phyloP scores from a whole-genome alignment of 2,329 filamentous ascomycete species.

The Colletotrichum somersetense region DNA sequence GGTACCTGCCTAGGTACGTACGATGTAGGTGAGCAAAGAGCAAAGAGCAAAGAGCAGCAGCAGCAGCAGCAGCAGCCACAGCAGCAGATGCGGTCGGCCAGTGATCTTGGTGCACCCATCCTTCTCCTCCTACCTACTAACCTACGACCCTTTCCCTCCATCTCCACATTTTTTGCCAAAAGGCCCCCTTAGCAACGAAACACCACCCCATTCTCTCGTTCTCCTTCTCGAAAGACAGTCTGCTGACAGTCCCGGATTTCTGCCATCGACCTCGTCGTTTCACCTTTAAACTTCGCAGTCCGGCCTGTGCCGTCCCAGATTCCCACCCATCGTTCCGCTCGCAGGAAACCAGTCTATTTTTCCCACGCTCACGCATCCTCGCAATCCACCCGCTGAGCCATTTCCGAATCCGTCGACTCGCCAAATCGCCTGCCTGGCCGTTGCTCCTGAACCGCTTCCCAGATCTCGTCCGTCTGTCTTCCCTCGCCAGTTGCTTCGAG shows the following conservation, averaged over 20 bases:
- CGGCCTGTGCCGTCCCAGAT: slow-evolving; percentile 41
- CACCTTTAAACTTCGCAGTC: slow-evolving; percentile 42
- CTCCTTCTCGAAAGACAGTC: slow-evolving; percentile 42
- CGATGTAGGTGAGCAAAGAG: not conserved
- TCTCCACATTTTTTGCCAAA: slow-evolving; percentile 43
- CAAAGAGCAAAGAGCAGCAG: not conserved
- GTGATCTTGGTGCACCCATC: slow-evolving; percentile 2
- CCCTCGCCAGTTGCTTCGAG: slow-evolving; percentile 18
- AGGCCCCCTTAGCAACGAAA: slow-evolving; percentile 42
- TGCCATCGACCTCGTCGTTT: slow-evolving; percentile 42
- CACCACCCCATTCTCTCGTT: slow-evolving; percentile 42
- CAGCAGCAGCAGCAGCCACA: not conserved
- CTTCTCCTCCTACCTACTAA: slow-evolving; percentile 1
- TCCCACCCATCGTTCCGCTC: slow-evolving; percentile 39
- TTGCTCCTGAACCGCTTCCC: slow-evolving; percentile 24
- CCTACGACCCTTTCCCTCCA: slow-evolving; percentile 38
- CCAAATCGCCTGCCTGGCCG: not conserved
- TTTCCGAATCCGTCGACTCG: slow-evolving; percentile 23
- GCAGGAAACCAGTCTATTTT: slow-evolving; percentile 25
- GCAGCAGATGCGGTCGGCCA: not conserved
- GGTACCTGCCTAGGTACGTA: not conserved
- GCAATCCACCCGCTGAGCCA: slow-evolving; percentile 14
- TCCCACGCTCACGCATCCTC: slow-evolving; percentile 14
- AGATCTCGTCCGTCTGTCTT: slow-evolving; percentile 18
- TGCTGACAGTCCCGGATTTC: slow-evolving; percentile 42